These are phyloP conservation scores for Marsdenia floribunda DNA, from an alignment of 257 asterid genomes.

Conservation along the genomic window DNA sequence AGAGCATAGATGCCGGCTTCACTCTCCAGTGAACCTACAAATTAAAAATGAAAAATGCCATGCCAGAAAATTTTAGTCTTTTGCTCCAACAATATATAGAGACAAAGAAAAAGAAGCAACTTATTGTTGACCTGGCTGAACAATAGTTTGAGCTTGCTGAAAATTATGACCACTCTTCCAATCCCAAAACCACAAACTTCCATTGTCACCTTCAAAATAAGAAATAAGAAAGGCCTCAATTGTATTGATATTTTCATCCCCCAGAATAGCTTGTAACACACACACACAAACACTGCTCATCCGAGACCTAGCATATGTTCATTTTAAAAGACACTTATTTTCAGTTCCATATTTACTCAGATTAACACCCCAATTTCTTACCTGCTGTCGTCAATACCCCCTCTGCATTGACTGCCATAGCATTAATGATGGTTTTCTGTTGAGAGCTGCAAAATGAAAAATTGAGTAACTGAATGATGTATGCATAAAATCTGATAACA, in stretches of 20 bases:
- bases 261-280: neutral
- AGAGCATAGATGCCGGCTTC: slow-evolving; percentile 90
- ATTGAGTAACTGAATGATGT: slow-evolving; percentile 12
- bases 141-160: slow-evolving; percentile 93
- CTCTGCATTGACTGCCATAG: slow-evolving; percentile 87
- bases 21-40: slow-evolving; percentile 86
- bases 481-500: neutral
- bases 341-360: no score
- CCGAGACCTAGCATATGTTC: neutral
- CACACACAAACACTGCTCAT: no score
- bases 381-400: slow-evolving; percentile 94
- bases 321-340: neutral
- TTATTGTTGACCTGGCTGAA: slow-evolving; percentile 70
- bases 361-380: slow-evolving; percentile 20
- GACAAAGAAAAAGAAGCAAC: neutral
- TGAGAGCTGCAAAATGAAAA: slow-evolving; percentile 56
- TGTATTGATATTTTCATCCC: neutral
- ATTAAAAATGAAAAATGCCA: neutral
- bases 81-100: neutral
- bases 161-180: slow-evolving; percentile 98
- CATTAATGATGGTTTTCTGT: slow-evolving; percentile 88
- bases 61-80: neutral
- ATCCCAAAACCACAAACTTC: slow-evolving; percentile 99
- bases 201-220: slow-evolving; percentile 69
- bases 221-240: neutral